A percentile compares a stretch with the other conserved stretches of the same genome.
These are phyloP conservation scores for Amanita subjunquillea DNA, from an alignment of 768 basidiomycete genomes.

Conservation along the genomic window DNA sequence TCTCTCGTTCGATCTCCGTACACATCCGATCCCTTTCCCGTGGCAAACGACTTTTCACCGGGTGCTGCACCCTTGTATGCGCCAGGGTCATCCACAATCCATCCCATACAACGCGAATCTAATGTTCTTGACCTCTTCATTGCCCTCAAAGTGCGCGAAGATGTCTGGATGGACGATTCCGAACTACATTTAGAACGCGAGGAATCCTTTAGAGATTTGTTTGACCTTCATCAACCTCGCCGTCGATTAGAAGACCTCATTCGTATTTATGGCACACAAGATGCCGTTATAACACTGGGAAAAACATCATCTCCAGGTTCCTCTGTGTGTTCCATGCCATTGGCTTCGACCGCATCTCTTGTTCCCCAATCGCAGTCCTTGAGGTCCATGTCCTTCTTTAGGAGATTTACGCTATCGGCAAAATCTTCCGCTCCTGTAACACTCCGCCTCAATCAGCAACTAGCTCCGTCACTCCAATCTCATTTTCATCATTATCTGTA, in stretches of 20 bases:
- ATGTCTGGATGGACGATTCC: conserved; percentile 65
- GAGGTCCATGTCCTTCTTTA: conserved; percentile 6
- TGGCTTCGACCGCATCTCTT: conserved; percentile 1
- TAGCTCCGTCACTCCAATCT: conserved; percentile 17
- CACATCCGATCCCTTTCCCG: conserved; percentile 71
- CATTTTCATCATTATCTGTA: conserved; percentile 26
- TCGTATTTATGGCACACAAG: conserved; percentile 26
- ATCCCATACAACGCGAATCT: conserved; percentile 62
- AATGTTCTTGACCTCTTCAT: conserved; percentile 70
- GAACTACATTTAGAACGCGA: conserved; percentile 68
- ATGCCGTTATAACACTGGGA: conserved; percentile 28
- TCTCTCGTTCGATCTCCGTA: conserved; percentile 58
- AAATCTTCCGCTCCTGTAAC: conserved; percentile 2
- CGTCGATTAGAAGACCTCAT: conserved; percentile 72
- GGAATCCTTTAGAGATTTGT: conserved; percentile 71
- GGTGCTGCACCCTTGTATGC: conserved; percentile 12
- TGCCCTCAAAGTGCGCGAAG: conserved; percentile 69
- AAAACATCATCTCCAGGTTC: background rate
- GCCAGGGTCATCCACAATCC: conserved; percentile 18
- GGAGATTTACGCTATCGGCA: background rate
- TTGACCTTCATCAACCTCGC: conserved; percentile 67
- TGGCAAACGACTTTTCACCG: conserved; percentile 13
- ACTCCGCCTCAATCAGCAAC: conserved; percentile 4
- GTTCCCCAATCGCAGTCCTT: conserved; percentile 2
- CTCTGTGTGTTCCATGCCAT: background rate